A percentile compares a stretch with the other conserved stretches of the same genome.
phyloP scores from a whole-genome alignment of 257 asterid species.

The Henckelia pumila region DNA sequence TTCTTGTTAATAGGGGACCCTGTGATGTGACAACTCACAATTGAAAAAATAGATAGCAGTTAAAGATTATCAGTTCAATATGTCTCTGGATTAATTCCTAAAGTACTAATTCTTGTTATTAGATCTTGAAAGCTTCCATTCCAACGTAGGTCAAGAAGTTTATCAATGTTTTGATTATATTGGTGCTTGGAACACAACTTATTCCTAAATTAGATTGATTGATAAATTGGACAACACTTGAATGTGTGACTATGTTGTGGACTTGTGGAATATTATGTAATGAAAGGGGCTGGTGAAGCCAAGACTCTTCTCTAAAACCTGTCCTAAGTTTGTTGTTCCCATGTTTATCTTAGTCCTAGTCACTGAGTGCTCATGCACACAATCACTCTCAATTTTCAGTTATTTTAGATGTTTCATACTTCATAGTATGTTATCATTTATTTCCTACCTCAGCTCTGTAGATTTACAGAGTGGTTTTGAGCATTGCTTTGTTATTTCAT shows the following conservation, averaged over 20 bases:
- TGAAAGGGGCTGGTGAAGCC: background rate
- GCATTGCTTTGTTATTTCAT: conserved; percentile 26
- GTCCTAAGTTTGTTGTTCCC: background rate
- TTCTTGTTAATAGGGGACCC: background rate
- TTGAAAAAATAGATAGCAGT: too few relatives aligned
- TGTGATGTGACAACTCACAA: background rate
- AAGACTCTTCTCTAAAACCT: too few relatives aligned
- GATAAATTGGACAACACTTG: background rate
- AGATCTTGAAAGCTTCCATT: background rate
- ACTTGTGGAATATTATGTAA: background rate
- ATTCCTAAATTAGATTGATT: background rate
- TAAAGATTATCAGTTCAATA: background rate
- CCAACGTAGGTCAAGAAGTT: background rate
- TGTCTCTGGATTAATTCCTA: background rate
- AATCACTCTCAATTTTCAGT: background rate
- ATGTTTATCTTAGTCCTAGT: background rate
- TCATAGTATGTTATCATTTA: background rate
- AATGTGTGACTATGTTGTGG: too few relatives aligned
- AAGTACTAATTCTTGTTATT: background rate
- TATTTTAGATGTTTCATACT: background rate
- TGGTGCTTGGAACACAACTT: too few relatives aligned
- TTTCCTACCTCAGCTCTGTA: background rate
- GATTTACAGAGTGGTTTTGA: background rate
- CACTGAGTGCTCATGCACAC: background rate
- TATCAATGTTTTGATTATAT: too few relatives aligned